Conservation (phyloP, 2,329 filamentous ascomycete species). For the Diaporthe nobilis region DNA sequence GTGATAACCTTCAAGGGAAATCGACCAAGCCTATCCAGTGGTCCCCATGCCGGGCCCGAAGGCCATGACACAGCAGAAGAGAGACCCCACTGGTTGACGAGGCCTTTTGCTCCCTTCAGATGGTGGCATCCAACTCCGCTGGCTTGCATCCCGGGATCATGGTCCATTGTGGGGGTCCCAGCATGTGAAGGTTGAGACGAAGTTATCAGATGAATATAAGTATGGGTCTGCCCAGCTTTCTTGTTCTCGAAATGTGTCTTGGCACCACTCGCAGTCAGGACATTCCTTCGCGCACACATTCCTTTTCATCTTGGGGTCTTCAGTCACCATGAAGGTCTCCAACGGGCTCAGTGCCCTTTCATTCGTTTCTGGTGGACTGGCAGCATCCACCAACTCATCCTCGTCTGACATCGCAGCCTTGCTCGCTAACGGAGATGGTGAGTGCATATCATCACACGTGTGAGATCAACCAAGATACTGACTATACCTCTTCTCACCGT, state of each 20-base stretch:
- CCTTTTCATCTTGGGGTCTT: not conserved
- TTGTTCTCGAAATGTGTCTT: not conserved
- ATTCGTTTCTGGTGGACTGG: constrained; percentile 19
- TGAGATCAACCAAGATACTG: not conserved
- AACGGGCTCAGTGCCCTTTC: not conserved
- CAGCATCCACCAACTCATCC: constrained; percentile 9
- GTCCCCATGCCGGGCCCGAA: not conserved
- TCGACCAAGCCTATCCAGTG: not conserved
- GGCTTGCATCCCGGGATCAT: not conserved
- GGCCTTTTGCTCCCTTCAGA: not conserved
- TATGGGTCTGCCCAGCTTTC: not conserved
- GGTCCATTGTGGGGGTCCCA: not conserved
- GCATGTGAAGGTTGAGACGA: not conserved
- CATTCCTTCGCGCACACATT: not conserved
- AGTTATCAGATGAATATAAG: constrained; percentile 19
- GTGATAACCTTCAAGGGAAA: not conserved
- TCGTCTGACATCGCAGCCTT: not conserved
- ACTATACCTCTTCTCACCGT: not conserved
- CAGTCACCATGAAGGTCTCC: constrained; percentile 10
- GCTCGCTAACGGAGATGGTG: constrained; percentile 8
- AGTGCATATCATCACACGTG: not conserved
- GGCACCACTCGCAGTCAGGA: not conserved
- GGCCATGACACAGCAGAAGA: not conserved
- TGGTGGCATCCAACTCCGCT: not conserved
- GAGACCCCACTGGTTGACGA: not conserved